Percentiles rank a stretch among this genome's conserved stretches.
phyloP scores from a whole-genome alignment of 257 asterid genomes.

The Thymus mandschuricus region DNA sequence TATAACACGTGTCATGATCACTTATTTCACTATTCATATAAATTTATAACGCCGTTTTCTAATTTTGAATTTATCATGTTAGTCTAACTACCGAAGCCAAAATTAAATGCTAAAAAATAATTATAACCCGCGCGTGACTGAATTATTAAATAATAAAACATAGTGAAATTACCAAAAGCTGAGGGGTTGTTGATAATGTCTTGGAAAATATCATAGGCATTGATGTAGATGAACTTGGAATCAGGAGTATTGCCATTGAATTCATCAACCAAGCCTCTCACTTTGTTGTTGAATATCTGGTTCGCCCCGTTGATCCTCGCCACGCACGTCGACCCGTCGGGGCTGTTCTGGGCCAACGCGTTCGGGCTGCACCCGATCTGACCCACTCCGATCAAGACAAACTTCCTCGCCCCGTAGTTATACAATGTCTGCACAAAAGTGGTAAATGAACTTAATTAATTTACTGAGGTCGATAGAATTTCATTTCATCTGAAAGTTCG shows the following conservation, averaged over 20 bases:
- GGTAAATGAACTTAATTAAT: too few species aligned
- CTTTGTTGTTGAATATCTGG: conserved; percentile 64
- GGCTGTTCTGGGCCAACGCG: conserved; percentile 88
- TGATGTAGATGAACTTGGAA: conserved; percentile 66
- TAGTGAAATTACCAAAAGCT: conserved; percentile 51
- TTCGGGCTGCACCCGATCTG: conserved; percentile 98
- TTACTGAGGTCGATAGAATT: too few species aligned
- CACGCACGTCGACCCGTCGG: conserved; percentile 79
- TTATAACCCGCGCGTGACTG: too few species aligned
- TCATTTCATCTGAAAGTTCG: neutral
- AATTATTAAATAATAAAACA: too few species aligned
- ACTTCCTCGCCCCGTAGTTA: conserved; percentile 76
- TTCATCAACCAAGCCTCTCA: conserved; percentile 62
- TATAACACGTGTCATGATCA: neutral
- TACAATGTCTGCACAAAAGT: conserved; percentile 45
- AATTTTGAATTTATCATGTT: too few species aligned
- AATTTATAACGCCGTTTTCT: too few species aligned
- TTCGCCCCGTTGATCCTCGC: conserved; percentile 68
- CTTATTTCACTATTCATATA: too few species aligned
- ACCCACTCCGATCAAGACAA: conserved; percentile 70
- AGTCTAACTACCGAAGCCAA: too few species aligned
- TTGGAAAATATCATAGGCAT: conserved; percentile 87
- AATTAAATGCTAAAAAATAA: too few species aligned
- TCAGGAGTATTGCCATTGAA: conserved; percentile 64
- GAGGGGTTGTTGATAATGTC: conserved; percentile 72